Evolutionary conservation across 164 flowering plant genomes (phyloP), one percentile per base, ranked within the genome.

Genomic region (Kalanchoe fedtschenkoi): DNA sequence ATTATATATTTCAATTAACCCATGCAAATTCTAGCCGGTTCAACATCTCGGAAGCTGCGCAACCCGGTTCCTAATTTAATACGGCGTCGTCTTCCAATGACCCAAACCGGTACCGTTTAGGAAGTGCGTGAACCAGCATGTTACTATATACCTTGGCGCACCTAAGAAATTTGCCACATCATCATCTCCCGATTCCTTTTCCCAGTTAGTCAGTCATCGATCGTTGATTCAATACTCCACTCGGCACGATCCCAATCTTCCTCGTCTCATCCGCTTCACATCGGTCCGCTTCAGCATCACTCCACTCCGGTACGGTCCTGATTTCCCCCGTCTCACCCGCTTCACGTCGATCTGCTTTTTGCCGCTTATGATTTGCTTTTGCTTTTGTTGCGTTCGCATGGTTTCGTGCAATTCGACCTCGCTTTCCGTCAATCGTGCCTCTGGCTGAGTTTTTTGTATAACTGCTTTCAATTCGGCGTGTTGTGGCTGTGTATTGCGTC

Each of bases 361-460:
- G 17, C 15, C 4, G 16, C 55, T 21, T 51, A 51, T 51, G 56
- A 30, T 51, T 51, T 51, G 56, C 56, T 51, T 51, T 51, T 1
- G 32, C 56, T 51, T 26, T 51, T 1, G 32, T 32, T 51, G 11
- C 15, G 56, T 24, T 51, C 56, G 13, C 3, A 24, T 51, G 56
- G 56, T 51, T 51, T 51, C 26, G 32, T 51, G 13, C 2, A 17
- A 51, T 51, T 51, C 56, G 28, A 51, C 5, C 4, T 51, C 28
- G n/a, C 13, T 2, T 37, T 37, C 77, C 77, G 5, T 34, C 74
- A 43, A 77, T 78, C 19, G 56, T 11, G n/a, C 6, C 14, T 30
- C 15, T 51, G 56, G 14, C 26, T 51, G 30, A 24, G 32, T 51
- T 1, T 26, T 26, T 24, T 9, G 56, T 51, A 24, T 16, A 17